Evolutionary conservation across 108 stramenopile species (phyloP).

Genomic region (Licmophora abbreviata): DNA sequence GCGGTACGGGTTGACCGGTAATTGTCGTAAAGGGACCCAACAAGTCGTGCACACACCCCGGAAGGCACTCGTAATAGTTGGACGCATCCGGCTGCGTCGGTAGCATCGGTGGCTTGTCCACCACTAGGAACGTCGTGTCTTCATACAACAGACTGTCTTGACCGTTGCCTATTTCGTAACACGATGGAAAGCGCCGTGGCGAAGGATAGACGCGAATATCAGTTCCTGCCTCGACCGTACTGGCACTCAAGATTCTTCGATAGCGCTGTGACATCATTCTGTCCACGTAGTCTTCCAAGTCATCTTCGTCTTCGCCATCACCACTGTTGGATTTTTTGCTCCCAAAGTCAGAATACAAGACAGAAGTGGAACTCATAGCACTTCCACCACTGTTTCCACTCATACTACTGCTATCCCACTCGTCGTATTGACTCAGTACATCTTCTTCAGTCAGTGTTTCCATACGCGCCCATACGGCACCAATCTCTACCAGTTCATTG

Average conservation of each 20-base stretch:
- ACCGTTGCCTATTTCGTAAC: conserved; percentile 45
- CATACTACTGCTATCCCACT: conserved; percentile 3
- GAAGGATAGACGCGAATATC: conserved; percentile 77
- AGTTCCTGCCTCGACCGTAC: conserved; percentile 58
- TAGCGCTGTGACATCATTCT: conserved; percentile 57
- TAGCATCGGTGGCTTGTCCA: conserved; percentile 88
- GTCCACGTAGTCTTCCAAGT: conserved; percentile 64
- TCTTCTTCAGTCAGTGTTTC: conserved; percentile 69
- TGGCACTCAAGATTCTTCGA: conserved; percentile 59
- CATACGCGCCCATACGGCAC: conserved; percentile 84
- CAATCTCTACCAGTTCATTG: conserved; percentile 62
- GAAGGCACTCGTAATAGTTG: conserved; percentile 81
- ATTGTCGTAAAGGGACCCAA: conserved; percentile 79
- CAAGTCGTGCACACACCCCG: conserved; percentile 64
- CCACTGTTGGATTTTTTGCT: conserved; percentile 14
- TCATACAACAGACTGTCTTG: conserved; percentile 50
- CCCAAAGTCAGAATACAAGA: conserved; percentile 36
- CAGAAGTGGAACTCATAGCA: conserved; percentile 4
- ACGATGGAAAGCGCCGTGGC: conserved; percentile 74
- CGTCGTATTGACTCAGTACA: conserved; percentile 56
- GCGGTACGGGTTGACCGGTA: conserved; percentile 33
- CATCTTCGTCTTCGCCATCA: conserved; percentile 19
- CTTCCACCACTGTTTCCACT: background rate
- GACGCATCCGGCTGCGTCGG: conserved; percentile 85
- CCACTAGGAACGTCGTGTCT: conserved; percentile 83